Conservation (phyloP, 1,284 basidiomycete genomes). For the Hemileia vastatrix region DNA sequence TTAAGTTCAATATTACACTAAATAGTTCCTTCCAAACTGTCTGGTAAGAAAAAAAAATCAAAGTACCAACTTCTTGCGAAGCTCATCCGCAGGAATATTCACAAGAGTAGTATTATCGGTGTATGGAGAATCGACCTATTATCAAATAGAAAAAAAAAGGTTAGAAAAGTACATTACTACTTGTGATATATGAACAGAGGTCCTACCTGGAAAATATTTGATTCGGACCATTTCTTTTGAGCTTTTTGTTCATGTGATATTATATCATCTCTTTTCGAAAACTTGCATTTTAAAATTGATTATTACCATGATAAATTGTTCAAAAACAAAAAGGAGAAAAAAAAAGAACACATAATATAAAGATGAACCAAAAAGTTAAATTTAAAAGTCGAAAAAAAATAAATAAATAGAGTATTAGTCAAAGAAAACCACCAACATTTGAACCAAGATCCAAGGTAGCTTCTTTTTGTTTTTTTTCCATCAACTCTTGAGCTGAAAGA, state of each 20-base stretch:
- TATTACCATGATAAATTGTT: no score
- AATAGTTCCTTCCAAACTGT: no score
- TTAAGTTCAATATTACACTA: no score
- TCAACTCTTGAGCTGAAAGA: constrained; percentile 9
- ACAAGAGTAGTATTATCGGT: constrained; percentile 6
- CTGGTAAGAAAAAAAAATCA: no score
- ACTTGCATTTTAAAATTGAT: no score
- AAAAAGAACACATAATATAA: no score
- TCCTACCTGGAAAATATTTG: constrained; percentile 6
- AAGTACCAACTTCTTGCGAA: constrained; percentile 12
- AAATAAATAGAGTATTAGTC: no score
- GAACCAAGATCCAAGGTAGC: constrained; percentile 10
- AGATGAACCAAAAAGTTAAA: no score
- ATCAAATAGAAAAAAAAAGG: no score
- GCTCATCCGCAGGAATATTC: constrained; percentile 11
- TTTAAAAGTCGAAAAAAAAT: no score
- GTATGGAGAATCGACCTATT: constrained; percentile 17
- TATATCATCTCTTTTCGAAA: constrained; percentile 19
- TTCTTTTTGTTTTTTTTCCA: constrained; percentile 18
- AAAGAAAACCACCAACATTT: not conserved
- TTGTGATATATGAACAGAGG: no score
- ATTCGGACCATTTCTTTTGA: constrained; percentile 12
- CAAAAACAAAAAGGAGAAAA: not conserved
- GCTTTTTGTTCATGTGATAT: constrained; percentile 14
- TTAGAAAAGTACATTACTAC: no score